Conservation (phyloP, 164 flowering plant species). For the Stephania japonica region DNA sequence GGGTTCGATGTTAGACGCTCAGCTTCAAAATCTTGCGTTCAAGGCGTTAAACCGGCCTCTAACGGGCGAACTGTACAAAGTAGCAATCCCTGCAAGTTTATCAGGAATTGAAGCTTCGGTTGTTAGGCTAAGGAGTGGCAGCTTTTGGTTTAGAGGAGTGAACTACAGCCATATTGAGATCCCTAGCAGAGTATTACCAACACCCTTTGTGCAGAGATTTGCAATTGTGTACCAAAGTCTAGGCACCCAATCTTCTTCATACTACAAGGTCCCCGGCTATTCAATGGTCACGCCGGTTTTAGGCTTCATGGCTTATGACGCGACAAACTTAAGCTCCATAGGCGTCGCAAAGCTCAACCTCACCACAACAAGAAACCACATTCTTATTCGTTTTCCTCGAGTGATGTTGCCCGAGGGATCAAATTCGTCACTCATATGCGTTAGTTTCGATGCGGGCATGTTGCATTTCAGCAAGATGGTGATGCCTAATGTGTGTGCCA, state of each 20-base stretch:
- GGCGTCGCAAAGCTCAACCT: conserved; percentile 23
- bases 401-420: conserved; percentile 2
- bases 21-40: conserved; percentile 39
- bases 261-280: conserved; percentile 43
- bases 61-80: conserved; percentile 37
- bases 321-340: conserved; percentile 21
- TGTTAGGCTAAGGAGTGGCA: conserved; percentile 41
- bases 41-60: conserved; percentile 28
- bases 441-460: conserved; percentile 37
- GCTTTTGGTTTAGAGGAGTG: conserved; percentile 49
- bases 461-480: conserved; percentile 25
- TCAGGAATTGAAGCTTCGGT: conserved; percentile 44
- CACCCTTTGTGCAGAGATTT: conserved; percentile 47
- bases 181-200: conserved; percentile 40
- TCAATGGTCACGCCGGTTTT: conserved; percentile 38
- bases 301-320: conserved; percentile 47
- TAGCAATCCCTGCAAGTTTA: conserved; percentile 36
- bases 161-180: conserved; percentile 41
- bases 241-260: conserved; percentile 56
- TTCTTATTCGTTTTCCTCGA: conserved; percentile 27
- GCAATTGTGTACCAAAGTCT: conserved; percentile 47
- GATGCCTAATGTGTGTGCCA: conserved; percentile 22
- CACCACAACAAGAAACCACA: conserved; percentile 20
- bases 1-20: conserved; percentile 32
- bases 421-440: conserved; percentile 34